Base-by-base conservation (phyloP, 1,284 basidiomycete genomes). In the Phylloboletellus chloephorus region DNA sequence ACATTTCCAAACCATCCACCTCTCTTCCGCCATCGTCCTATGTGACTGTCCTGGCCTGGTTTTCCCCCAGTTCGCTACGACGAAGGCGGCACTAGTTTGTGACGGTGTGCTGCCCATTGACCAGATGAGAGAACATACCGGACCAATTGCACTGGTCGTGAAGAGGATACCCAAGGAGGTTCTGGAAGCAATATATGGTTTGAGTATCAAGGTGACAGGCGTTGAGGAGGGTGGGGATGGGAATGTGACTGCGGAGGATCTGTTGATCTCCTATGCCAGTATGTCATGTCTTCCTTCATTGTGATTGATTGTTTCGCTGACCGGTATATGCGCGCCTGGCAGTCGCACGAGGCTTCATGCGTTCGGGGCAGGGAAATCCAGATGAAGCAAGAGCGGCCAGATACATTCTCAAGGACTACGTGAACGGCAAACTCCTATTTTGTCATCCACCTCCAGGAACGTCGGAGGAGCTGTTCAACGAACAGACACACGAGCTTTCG, bases 31-130 rank as follows among this genome's bases (percentile, higher is more conserved):
- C 3, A 87, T 98, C 36, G 74, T 89, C 10, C 77, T 99, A n/a
- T 98, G 95, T 57, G 96, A 99, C 70, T 99, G 96, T 68, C 96
- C 96, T 10, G 96, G 96, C 68, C 73, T 98, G 20, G 96, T 98
- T 12, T 98, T 98, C 63, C 96, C 96, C 5, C 96, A 98, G 57
- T 98, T 98, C 63, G 88, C 94, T 5, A 91, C 88, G 24, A 96
- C 92, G 3, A 90, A 90, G 57, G 96, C 95, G 5, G 93, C 95
- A 48, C 72, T 99, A 41, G 88, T 98, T 17, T 96, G 93, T 52
- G 94, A 98, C 59, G 96, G 96, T 49, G 93, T 98, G 2, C 67
- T 98, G 39, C 96, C 95, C 1, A 98, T 99, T 56, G 96, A 99
- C 64, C 96, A 98, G 63, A 82, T 98, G 77, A 76, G 90, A 52